phyloP scores from a whole-genome alignment of 2,329 filamentous ascomycete species.

The Spiromastix sp. region DNA sequence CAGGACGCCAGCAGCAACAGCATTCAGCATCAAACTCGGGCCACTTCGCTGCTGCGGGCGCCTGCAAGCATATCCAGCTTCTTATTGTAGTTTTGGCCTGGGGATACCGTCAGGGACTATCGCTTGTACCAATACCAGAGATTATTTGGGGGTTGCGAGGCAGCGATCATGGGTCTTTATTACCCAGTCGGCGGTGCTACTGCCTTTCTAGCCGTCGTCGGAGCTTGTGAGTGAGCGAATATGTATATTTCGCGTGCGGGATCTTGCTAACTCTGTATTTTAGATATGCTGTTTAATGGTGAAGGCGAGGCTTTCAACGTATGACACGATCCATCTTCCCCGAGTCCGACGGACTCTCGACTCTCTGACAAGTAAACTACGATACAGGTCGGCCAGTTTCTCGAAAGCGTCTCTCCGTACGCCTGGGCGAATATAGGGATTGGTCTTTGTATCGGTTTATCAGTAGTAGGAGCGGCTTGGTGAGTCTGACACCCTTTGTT shows the following conservation, averaged over 20 bases:
- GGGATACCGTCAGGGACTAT: neutral
- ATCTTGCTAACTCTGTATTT: no score
- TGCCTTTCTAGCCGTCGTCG: constrained; percentile 60
- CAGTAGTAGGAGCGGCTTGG: constrained; percentile 96
- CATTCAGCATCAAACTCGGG: neutral
- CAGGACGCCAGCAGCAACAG: no score
- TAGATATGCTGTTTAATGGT: constrained; percentile 98
- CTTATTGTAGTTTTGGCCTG: no score
- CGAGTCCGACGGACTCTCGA: neutral
- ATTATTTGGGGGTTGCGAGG: no score
- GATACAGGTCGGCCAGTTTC: constrained; percentile 72
- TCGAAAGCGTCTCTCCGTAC: constrained; percentile 88
- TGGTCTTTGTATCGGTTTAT: constrained; percentile 86
- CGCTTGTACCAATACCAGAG: neutral
- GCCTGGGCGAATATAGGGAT: constrained; percentile 89
- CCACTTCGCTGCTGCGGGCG: constrained; percentile 3
- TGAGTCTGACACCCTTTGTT: constrained; percentile 32
- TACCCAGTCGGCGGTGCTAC: constrained; percentile 62
- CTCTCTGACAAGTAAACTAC: constrained; percentile 18
- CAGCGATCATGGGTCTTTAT: constrained; percentile 56
- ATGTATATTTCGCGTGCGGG: no score
- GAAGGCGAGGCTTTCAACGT: constrained; percentile 95
- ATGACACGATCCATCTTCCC: constrained; percentile 24
- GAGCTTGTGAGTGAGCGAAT: constrained; percentile 67
- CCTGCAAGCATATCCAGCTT: neutral